Evolutionary conservation across 2,329 filamentous ascomycete species (phyloP), one percentile per base, ranked within the genome.

Genomic region (Boeremia lycopersici): DNA sequence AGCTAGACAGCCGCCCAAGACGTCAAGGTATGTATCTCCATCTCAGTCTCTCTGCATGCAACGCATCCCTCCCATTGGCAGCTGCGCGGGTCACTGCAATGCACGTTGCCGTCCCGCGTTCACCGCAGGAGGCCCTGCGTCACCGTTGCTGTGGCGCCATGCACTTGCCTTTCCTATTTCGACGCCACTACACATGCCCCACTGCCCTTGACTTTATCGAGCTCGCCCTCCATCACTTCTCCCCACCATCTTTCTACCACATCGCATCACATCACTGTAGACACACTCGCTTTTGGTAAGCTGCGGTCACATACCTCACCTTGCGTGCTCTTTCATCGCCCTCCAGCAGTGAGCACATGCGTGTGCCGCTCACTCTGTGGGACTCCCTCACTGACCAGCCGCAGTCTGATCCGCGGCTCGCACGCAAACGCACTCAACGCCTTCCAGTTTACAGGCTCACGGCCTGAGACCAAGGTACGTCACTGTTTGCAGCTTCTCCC

Each of bases 401-500:
- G 23, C 42, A 65, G 60, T 40, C 41, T 36, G 46, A 56, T 57
- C 54, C 28, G 38, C 30, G 44, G 55, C 53, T 46, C 38, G 39
- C 41, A 39, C 49, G 43, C 50, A 56, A 48, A 60, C 56, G 41
- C 42, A 36, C 25, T 25, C 19, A 28, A 29, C 38, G 23, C 42
- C 38, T 39, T 36, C 38, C 15, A 7, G 6, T 31, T 29, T 15
- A 42, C 34, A 11, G 38, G 51, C 43, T 53, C 43, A 33, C 17
- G 48, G 51, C 57, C 50, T 38, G 30, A 53, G 17, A 52, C 46
- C 53, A 59, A 64, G 53, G 62, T 67, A 61, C 19, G 51, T 61
- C 26, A 45, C n/a, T 41, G 35, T 15, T 29, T 33, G 3, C 26
- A 31, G 30, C 31, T 47, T 33, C 29, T n/a, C n/a, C 28, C 28